phyloP scores from a whole-genome alignment of 2,329 filamentous ascomycete species.

The Hypoxylon sp. region DNA sequence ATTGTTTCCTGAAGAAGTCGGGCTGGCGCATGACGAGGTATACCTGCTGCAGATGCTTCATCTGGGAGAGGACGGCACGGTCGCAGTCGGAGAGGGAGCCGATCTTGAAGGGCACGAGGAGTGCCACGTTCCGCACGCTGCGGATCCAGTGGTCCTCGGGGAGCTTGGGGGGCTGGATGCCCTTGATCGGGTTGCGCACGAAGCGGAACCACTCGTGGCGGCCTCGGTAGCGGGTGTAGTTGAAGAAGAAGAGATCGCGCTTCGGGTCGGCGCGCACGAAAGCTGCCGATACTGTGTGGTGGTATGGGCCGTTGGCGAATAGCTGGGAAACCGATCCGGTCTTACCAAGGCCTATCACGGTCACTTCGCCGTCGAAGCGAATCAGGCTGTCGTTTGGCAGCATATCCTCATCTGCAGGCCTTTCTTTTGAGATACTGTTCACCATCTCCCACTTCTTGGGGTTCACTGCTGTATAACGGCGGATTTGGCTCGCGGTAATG shows the following conservation, averaged over 20 bases:
- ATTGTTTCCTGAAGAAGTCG: no score
- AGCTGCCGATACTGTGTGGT: not conserved
- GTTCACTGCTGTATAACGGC: conserved; percentile 1
- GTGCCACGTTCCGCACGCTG: conserved; percentile 7
- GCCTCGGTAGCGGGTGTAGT: not conserved
- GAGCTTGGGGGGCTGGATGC: not conserved
- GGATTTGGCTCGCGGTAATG: not conserved
- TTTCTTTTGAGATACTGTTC: not conserved
- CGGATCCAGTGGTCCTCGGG: conserved; percentile 18
- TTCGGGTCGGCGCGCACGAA: conserved; percentile 1
- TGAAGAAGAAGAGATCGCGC: conserved; percentile 12
- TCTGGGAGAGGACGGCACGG: not conserved
- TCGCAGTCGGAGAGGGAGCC: not conserved
- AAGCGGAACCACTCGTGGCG: conserved; percentile 13
- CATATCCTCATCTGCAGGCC: not conserved
- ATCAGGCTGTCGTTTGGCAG: not conserved
- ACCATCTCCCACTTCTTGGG: not conserved
- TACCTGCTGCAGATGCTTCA: not conserved
- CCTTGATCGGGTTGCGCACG: conserved; percentile 5
- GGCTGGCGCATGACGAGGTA: no score
- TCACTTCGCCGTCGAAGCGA: not conserved
- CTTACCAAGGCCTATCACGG: not conserved
- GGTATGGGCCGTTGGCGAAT: no score
- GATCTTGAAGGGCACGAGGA: not conserved
- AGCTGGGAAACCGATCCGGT: no score